phyloP scores from a whole-genome alignment of 768 basidiomycete genomes.

The Amylocystis lapponica region DNA sequence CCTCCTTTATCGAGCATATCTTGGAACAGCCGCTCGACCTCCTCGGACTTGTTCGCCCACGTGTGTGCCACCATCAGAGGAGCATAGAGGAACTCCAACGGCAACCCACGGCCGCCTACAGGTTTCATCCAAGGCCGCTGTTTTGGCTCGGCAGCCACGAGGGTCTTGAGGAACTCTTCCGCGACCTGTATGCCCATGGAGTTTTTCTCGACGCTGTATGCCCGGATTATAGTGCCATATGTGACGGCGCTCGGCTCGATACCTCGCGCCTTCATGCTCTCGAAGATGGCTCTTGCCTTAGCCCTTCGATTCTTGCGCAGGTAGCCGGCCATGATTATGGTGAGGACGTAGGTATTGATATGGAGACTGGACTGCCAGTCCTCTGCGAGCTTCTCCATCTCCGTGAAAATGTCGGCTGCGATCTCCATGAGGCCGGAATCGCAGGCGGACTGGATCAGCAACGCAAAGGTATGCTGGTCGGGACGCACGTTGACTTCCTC shows the following conservation, averaged over 20 bases:
- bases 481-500: conserved; percentile 46
- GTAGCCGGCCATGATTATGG: conserved; percentile 71
- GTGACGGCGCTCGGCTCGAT: conserved; percentile 66
- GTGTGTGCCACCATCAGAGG: conserved; percentile 57
- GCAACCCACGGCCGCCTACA: conserved; percentile 33
- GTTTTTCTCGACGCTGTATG: conserved; percentile 47
- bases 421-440: conserved; percentile 59
- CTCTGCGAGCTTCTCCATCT: conserved; percentile 52
- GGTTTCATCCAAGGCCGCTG: conserved; percentile 36
- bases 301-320: conserved; percentile 47
- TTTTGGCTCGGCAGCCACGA: conserved; percentile 32
- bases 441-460: conserved; percentile 77
- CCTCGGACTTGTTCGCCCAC: conserved; percentile 35
- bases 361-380: conserved; percentile 33
- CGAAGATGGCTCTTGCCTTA: conserved; percentile 59
- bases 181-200: conserved; percentile 53
- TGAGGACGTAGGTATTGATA: conserved; percentile 56
- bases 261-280: conserved; percentile 62
- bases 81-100: conserved; percentile 50
- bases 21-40: conserved; percentile 53
- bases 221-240: conserved; percentile 58
- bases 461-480: conserved; percentile 58
- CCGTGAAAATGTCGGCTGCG: conserved; percentile 59
- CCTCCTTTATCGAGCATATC: conserved; percentile 50
- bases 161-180: conserved; percentile 53